Conservation (phyloP, 805 yeast species). For the Suhomyces xylopsoci region DNA sequence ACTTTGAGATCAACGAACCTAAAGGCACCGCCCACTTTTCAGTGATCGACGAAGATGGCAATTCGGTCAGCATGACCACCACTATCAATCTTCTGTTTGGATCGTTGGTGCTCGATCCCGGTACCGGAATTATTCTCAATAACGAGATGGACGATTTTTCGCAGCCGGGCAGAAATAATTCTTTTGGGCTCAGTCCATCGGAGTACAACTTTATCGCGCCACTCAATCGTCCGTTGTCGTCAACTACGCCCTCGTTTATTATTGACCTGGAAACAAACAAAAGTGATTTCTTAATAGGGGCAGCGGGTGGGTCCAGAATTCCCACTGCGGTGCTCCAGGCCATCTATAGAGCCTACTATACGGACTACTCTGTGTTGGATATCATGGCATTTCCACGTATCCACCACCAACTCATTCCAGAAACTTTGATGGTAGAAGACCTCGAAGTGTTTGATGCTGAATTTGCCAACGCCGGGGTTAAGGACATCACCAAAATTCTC, state of each 20-base stretch:
- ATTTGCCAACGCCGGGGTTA: slow-evolving; percentile 21
- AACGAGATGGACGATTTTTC: slow-evolving; percentile 96
- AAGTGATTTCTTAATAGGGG: slow-evolving; percentile 75
- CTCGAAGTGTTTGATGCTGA: slow-evolving; percentile 39
- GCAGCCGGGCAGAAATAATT: slow-evolving; percentile 62
- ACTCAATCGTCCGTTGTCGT: slow-evolving; percentile 77
- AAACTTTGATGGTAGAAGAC: slow-evolving; percentile 58
- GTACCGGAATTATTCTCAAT: slow-evolving; percentile 80
- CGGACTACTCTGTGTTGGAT: slow-evolving; percentile 57
- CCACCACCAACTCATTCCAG: slow-evolving; percentile 89
- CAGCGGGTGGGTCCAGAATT: slow-evolving; percentile 92
- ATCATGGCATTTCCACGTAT: slow-evolving; percentile 76
- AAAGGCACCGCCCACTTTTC: slow-evolving; percentile 91
- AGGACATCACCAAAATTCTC: slow-evolving; percentile 42
- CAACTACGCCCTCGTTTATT: slow-evolving; percentile 71
- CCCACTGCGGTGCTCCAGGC: slow-evolving; percentile 82
- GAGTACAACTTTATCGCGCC: slow-evolving; percentile 75
- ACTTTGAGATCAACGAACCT: slow-evolving; percentile 71
- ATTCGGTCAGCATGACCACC: slow-evolving; percentile 85
- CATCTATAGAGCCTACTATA: slow-evolving; percentile 61
- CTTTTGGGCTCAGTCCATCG: slow-evolving; percentile 80
- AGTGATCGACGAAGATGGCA: slow-evolving; percentile 67
- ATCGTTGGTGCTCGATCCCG: slow-evolving; percentile 72
- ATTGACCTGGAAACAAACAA: slow-evolving; percentile 31
- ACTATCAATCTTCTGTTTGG: slow-evolving; percentile 87